Base-by-base conservation (phyloP, 441 rosid genomes). In the Biscutella auriculata region DNA sequence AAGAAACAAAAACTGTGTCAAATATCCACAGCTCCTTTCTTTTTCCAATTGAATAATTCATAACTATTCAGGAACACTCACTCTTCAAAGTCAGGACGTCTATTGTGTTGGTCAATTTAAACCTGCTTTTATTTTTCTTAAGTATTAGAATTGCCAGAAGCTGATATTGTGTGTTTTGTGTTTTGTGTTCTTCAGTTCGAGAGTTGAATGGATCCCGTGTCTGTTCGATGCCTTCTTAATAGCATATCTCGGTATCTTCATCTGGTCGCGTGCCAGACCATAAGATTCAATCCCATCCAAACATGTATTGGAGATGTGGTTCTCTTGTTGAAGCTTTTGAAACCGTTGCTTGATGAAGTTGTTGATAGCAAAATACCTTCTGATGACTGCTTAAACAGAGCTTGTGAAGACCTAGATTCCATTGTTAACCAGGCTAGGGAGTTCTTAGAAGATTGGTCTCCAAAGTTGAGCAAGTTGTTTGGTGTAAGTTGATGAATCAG, bases 241-340 rank as follows among this genome's bases (percentile, higher is more conserved):
- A 91, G 93, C 63, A 77, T 79, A 33, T 83, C 90, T 70, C 87
- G 97, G 52, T 82, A 83, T 72, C 82, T 83, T 71, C 96, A 79
- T 81, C 74, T 87, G 44, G 87, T 83, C 56, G 80, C 87, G 11
- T 91, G 96, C 84, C 90, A 76, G 71, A 79, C 79, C 46, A 76
- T 73, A 66, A 82, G 71, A 57, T 59, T 60, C 41, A 67, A 40
- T 29, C 82, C 82, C 16, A 69, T 87, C 59, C 86, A 74, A 48
- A 77, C 72, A 67, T 81, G 80, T 71, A 82, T 76, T 57, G 78
- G 63, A 51, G 72, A 69, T 61, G 76, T 79, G 72, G 81, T 69
- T 50, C 68, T 51, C 41, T 78, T 81, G 57, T 51, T 91, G 53
- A 87, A 81, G 76, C 73, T 83, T 60, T 74, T 91, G 79, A 87